These are phyloP conservation scores for Panellus pusillus DNA, from an alignment of 768 basidiomycete species.

Conservation along the genomic window DNA sequence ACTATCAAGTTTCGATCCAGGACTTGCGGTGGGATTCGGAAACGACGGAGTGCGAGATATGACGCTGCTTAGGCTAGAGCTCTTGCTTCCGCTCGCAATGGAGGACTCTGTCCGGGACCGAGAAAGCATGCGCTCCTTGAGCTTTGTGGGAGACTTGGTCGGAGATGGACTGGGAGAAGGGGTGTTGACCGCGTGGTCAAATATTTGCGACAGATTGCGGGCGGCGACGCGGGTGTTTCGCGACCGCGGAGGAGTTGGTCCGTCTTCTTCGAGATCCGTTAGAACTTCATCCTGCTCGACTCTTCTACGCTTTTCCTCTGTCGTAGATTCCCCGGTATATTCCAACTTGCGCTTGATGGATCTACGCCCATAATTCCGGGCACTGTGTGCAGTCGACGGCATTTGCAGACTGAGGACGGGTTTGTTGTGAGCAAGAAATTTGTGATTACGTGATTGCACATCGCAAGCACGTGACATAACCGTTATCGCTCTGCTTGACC, in stretches of 20 bases:
- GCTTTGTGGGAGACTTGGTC: slow-evolving; percentile 37
- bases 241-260: slow-evolving; percentile 7
- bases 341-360: slow-evolving; percentile 14
- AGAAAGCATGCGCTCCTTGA: slow-evolving; percentile 73
- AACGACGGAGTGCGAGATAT: slow-evolving; percentile 20
- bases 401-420: slow-evolving; percentile 3
- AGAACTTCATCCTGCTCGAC: slow-evolving; percentile 12
- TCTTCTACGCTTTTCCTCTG: slow-evolving; percentile 18
- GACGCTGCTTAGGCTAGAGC: slow-evolving; percentile 17
- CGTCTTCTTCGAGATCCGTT: slow-evolving; percentile 20
- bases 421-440: too few species aligned
- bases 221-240: not conserved
- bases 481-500: too few species aligned
- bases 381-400: slow-evolving; percentile 18
- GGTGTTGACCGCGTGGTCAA: slow-evolving; percentile 5
- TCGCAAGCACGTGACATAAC: too few species aligned
- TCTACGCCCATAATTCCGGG: slow-evolving; percentile 18
- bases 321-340: not conserved
- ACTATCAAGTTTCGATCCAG: slow-evolving; percentile 11
- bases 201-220: slow-evolving; percentile 19
- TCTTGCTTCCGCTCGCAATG: slow-evolving; percentile 31
- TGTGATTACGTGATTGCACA: too few species aligned
- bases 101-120: slow-evolving; percentile 66
- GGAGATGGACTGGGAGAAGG: slow-evolving; percentile 21
- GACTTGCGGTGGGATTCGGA: slow-evolving; percentile 24